A percentile compares a stretch with the other conserved stretches of the same genome.
Conservation (phyloP, 768 basidiomycete genomes). For the Mycena polygramma region DNA sequence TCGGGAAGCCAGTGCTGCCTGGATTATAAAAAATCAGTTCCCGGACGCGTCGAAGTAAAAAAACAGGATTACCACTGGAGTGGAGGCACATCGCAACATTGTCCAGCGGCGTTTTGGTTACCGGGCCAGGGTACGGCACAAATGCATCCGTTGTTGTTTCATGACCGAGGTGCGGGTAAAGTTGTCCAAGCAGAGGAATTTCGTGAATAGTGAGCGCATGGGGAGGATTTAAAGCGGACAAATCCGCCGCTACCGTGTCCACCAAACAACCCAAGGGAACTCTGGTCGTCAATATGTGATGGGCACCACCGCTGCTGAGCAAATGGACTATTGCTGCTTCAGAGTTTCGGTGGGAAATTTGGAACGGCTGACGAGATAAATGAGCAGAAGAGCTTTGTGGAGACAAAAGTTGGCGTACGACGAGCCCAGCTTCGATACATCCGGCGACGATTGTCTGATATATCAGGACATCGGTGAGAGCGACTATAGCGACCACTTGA, state of each 20-base stretch:
- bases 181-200: slow-evolving; percentile 45
- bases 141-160: slow-evolving; percentile 50
- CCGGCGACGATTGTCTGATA: slow-evolving; percentile 59
- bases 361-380: slow-evolving; percentile 50
- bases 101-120: slow-evolving; percentile 32
- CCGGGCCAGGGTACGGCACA: slow-evolving; percentile 43
- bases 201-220: slow-evolving; percentile 49
- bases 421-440: slow-evolving; percentile 50
- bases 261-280: slow-evolving; percentile 46
- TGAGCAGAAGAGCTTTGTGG: neutral
- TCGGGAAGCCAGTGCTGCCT: slow-evolving; percentile 35
- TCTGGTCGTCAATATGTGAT: slow-evolving; percentile 50
- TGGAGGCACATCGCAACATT: slow-evolving; percentile 55
- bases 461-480: slow-evolving; percentile 48
- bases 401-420: slow-evolving; percentile 42
- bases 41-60: slow-evolving; percentile 11
- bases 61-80: slow-evolving; percentile 43
- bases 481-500: slow-evolving; percentile 53
- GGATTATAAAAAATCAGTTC: neutral
- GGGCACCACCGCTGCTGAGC: slow-evolving; percentile 53
- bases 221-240: slow-evolving; percentile 33
- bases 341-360: slow-evolving; percentile 56
- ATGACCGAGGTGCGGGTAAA: slow-evolving; percentile 57
- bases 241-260: slow-evolving; percentile 41
- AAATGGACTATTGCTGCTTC: slow-evolving; percentile 52